Evolutionary conservation across 306 rosid genomes (phyloP).

Genomic region (Fragaria vesca): DNA sequence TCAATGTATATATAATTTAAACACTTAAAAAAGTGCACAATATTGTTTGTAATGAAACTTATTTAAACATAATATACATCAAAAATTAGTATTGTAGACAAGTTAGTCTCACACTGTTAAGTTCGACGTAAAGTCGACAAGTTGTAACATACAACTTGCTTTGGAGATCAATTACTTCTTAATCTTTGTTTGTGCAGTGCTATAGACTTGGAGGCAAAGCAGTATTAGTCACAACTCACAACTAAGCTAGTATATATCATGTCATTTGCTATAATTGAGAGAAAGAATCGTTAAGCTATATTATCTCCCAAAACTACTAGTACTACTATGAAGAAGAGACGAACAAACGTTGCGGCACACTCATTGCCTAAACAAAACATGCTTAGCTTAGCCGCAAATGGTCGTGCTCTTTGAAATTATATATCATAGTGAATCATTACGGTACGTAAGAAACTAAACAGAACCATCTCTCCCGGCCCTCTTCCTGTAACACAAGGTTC

Average conservation of each 20-base stretch:
- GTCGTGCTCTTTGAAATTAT: not conserved
- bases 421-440: not conserved
- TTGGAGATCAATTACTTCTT: not conserved
- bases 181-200: not conserved
- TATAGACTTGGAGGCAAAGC: not conserved
- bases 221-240: not conserved
- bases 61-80: too few species aligned
- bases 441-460: not conserved
- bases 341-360: not conserved
- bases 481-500: not conserved
- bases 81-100: not conserved
- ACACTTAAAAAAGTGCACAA: too few species aligned
- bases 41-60: too few species aligned
- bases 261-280: not conserved
- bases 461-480: not conserved
- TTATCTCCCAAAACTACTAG: not conserved
- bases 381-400: not conserved
- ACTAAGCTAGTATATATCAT: not conserved
- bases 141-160: not conserved
- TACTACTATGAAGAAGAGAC: not conserved
- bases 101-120: not conserved
- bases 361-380: slow-evolving; percentile 8
- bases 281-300: not conserved
- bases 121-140: not conserved
- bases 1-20: too few species aligned